phyloP scores from a whole-genome alignment of 2,329 filamentous ascomycete species.

The Trichophyton mentagrophytes region DNA sequence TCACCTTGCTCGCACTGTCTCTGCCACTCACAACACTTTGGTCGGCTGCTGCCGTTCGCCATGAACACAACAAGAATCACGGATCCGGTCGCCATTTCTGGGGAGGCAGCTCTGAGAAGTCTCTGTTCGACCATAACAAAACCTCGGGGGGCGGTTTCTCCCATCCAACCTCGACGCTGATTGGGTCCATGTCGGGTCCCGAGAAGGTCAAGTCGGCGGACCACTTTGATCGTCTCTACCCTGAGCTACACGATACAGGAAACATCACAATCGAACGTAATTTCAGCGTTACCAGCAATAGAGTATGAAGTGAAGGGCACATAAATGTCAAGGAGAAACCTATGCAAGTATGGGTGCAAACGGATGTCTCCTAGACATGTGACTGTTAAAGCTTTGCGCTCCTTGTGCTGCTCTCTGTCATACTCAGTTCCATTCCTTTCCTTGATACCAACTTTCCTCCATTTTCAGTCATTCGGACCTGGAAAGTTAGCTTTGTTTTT shows the following conservation, averaged over 20 bases:
- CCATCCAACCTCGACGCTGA: background rate
- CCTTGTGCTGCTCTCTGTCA: background rate
- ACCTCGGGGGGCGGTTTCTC: background rate
- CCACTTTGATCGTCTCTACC: slow-evolving; percentile 12
- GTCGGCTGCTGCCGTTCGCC: slow-evolving; percentile 37
- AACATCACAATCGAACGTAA: slow-evolving; percentile 11
- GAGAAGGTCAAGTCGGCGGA: slow-evolving; percentile 3
- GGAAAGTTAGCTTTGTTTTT: background rate
- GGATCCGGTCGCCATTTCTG: slow-evolving; percentile 5
- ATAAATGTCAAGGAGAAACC: background rate
- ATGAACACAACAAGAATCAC: slow-evolving; percentile 10
- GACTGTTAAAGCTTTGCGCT: background rate
- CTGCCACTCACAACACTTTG: slow-evolving; percentile 56
- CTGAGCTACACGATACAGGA: slow-evolving; percentile 7
- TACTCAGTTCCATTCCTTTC: background rate
- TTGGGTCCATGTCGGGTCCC: background rate
- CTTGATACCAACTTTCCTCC: background rate
- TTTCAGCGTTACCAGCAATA: slow-evolving; percentile 11
- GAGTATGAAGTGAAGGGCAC: background rate
- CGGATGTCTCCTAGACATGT: background rate
- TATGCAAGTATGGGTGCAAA: background rate
- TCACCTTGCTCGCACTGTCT: slow-evolving; percentile 49
- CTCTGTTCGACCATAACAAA: background rate
- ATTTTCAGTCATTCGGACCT: background rate
- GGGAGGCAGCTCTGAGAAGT: background rate